Evolutionary conservation across 306 rosid genomes (phyloP), one percentile per base, ranked within the genome.

Genomic region (Alnus glutinosa): DNA sequence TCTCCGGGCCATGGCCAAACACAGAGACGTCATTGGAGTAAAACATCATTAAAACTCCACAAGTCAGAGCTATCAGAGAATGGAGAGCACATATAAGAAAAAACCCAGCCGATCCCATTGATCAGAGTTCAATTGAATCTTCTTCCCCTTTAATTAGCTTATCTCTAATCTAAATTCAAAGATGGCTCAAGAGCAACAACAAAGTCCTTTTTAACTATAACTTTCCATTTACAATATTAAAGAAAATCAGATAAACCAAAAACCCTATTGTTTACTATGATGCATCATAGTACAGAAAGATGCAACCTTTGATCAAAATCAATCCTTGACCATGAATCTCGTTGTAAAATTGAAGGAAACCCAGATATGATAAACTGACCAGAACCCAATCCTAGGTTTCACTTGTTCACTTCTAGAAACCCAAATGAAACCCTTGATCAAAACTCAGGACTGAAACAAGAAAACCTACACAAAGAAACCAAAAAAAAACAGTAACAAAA

Each of bases 31-130:
- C 95, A 28, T 88, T 68, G 55, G 98, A 88, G 83, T 54, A 85
- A 79, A 94, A 94, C 78, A 91, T 85, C 95, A 94, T 94, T 5
- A 90, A 69, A 23, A 85, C 70, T 83, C 98, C 98, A 86, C 95
- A 84, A 16, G 89, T 83, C 30, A 94, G 81, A 81, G 95, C 93
- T 51, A 92, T 72, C 61, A 86, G 66, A 80, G 98, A 89, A 77
- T 94, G 98, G 34, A 94, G 97, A 85, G 85, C 49, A 82, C 98
- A 92, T 46, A 85, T 85, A 39, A 87, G 13, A 75, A 84, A 76
- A 82, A 94, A 94, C 67, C 90, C 91, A 46, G 92, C 78, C 52
- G 92, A 84, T 36, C 89, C 86, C 97, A 92, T 91, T 77, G 42
- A 59, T 64, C 54, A 49, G 70, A 58, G 46, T 71, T 48, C 64